Conservation (phyloP, 2,329 filamentous ascomycete genomes). For the Aspergillus tanneri region DNA sequence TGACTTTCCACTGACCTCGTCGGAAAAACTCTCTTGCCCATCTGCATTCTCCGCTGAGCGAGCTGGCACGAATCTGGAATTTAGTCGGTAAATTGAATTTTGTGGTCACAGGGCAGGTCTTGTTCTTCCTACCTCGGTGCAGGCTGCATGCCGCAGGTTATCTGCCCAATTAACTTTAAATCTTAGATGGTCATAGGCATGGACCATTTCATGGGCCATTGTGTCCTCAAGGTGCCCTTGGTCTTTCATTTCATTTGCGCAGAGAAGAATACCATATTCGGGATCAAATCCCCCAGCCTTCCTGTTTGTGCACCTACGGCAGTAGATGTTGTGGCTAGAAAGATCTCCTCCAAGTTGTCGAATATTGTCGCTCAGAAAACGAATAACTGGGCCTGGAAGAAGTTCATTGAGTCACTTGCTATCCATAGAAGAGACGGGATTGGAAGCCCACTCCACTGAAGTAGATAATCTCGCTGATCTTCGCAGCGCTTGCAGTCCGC, state of each 20-base stretch:
- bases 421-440: not conserved
- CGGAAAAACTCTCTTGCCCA: constrained; percentile 85
- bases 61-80: constrained; percentile 80
- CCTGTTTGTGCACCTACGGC: constrained; percentile 71
- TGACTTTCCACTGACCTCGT: constrained; percentile 81
- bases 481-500: constrained; percentile 80
- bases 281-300: constrained; percentile 83
- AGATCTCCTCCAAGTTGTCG: constrained; percentile 74
- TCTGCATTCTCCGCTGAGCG: constrained; percentile 88
- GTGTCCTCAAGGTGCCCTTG: constrained; percentile 87
- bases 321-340: constrained; percentile 72
- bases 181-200: constrained; percentile 88
- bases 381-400: constrained; percentile 67
- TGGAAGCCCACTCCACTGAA: constrained; percentile 63
- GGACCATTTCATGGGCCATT: constrained; percentile 94
- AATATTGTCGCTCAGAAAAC: constrained; percentile 83
- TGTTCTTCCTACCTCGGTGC: constrained; percentile 69
- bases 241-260: constrained; percentile 84
- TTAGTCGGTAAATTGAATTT: constrained; percentile 11
- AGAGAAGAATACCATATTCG: constrained; percentile 83
- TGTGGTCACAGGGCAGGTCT: not conserved
- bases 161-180: constrained; percentile 87
- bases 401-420: constrained; percentile 6
- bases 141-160: constrained; percentile 84
- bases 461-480: constrained; percentile 75